Base-by-base conservation (phyloP, 805 yeast species). In the Saccharomycopsis synnaedendra region DNA sequence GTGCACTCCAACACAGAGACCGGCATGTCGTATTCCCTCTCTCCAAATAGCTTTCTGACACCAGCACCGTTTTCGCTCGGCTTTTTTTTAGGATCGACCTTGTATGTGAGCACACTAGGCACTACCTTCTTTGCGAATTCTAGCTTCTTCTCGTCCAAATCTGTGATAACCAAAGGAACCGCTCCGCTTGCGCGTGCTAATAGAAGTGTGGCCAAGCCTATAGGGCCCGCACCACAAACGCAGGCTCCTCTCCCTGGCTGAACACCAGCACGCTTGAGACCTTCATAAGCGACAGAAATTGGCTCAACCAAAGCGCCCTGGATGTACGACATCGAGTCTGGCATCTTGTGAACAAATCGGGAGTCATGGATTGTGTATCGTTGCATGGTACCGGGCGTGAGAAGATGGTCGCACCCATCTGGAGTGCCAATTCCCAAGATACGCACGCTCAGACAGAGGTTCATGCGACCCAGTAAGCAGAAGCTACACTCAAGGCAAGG, bases 141-240 rank as follows among this genome's bases (percentile, higher is more conserved):
- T 43, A 76, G 62, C 48, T 80, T 66, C 42, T 64, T 63, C 28
- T 60, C 61, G 45, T 68, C 63, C 39, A 75, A 58, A 57, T 75
- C 80, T 4, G 78, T 71, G 54, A 75, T 71, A 11, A 67, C 70
- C 27, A 76, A 53, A 32, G 80, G 80, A 33, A 70, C 64, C 4
- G 77, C 76, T 29, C 81, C 81, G 2, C 72, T 65, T 9, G 78
- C 78, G 35, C 68, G 64, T 7, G 78, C 77, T 42, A 74, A 58
- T 3, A 69, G 53, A 43, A 76, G 66, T 30, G 75, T 60, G 39
- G 72, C 67, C 32, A 75, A 60, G 10, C 81, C 81, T 54, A 76
- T 76, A n/a, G 81, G 80, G 28, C 81, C 80, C 19, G 79, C 78
- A 45, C 82, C 82, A 39, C 71, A 66, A 45, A 76, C 63, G 42